These are phyloP conservation scores for Euphrasia confusa DNA, from an alignment of 257 asterid genomes.

Conservation along the genomic window DNA sequence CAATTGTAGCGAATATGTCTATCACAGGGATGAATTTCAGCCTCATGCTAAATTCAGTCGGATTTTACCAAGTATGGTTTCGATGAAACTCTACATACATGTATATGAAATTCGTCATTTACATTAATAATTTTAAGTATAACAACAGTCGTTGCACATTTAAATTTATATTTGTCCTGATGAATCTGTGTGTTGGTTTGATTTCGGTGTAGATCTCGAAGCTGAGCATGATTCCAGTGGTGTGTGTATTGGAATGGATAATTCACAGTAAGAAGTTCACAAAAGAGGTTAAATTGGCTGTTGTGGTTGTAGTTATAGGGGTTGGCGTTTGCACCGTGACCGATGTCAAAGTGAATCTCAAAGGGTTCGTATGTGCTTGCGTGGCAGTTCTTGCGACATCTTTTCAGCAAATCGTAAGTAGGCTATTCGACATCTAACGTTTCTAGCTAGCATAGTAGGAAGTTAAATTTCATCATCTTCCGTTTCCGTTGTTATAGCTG, in stretches of 20 bases:
- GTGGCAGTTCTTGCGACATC: conserved; percentile 87
- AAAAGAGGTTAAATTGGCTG: conserved; percentile 75
- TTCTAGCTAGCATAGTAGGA: background rate
- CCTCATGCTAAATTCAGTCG: conserved; percentile 97
- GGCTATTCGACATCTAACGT: background rate
- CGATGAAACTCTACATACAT: conserved; percentile 15
- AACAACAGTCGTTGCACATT: no score
- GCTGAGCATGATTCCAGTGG: conserved; percentile 98
- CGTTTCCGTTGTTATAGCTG: conserved; percentile 1
- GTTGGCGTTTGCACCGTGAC: conserved; percentile 99
- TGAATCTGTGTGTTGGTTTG: conserved; percentile 25
- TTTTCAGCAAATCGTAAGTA: conserved; percentile 89
- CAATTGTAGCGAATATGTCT: conserved; percentile 86
- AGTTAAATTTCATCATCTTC: background rate
- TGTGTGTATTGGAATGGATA: conserved; percentile 93
- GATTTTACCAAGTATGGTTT: conserved; percentile 83
- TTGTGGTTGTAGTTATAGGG: conserved; percentile 86
- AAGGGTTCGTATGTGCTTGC: conserved; percentile 83
- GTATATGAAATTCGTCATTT: background rate
- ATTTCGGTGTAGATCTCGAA: conserved; percentile 69
- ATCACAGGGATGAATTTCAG: conserved; percentile 96
- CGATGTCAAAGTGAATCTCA: conserved; percentile 83
- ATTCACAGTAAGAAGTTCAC: conserved; percentile 76
- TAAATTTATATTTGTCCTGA: conserved; percentile 17
- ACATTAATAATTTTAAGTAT: no score